These are phyloP conservation scores for Malassezia sympodialis DNA, from an alignment of 1,284 basidiomycete species.

Conservation along the genomic window DNA sequence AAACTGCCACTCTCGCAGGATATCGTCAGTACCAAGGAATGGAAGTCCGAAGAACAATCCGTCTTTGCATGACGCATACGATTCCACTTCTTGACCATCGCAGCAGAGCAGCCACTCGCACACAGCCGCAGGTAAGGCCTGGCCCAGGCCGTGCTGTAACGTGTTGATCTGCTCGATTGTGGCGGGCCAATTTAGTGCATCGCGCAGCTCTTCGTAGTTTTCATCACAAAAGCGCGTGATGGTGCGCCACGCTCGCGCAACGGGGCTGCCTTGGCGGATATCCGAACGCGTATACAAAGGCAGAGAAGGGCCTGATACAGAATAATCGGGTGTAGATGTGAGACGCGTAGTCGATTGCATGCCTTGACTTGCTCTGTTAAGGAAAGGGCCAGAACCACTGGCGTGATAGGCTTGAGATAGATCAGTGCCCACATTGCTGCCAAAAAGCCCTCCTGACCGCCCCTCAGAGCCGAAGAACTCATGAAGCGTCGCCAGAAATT, in stretches of 20 bases:
- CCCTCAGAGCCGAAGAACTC: not conserved
- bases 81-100: constrained; percentile 44
- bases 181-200: constrained; percentile 45
- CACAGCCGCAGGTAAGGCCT: constrained; percentile 34
- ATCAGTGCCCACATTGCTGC: not conserved
- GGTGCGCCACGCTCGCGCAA: constrained; percentile 36
- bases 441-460: not conserved
- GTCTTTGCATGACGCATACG: constrained; percentile 39
- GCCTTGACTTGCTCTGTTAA: not conserved
- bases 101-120: constrained; percentile 40
- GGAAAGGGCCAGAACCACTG: not conserved
- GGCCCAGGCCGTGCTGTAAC: constrained; percentile 38
- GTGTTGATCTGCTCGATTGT: constrained; percentile 32
- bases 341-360: constrained; percentile 1
- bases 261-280: not conserved
- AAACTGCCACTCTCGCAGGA: constrained; percentile 42
- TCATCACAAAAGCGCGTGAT: constrained; percentile 35
- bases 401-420: not conserved
- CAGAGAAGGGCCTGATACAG: not conserved
- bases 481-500: constrained; percentile 2
- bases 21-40: constrained; percentile 35
- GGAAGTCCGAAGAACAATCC: constrained; percentile 45
- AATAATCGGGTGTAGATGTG: not conserved
- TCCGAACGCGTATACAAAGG: not conserved
- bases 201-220: constrained; percentile 39